Conservation (phyloP, 2,329 filamentous ascomycete species). For the Trichophaea hybrida region DNA sequence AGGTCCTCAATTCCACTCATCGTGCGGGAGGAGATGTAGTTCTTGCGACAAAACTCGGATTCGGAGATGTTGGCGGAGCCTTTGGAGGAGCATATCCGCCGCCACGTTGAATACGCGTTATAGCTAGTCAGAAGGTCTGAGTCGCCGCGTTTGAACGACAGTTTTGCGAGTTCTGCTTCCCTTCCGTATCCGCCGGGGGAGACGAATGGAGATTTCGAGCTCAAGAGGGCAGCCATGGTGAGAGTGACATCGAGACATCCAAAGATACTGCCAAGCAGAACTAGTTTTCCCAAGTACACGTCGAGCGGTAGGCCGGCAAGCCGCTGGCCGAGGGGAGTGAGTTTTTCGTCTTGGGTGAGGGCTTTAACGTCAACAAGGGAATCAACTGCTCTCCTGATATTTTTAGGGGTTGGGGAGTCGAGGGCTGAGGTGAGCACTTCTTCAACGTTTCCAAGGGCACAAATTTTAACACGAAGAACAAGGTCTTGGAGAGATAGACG, state of each 20-base stretch:
- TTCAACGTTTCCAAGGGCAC: constrained; percentile 86
- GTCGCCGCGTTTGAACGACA: constrained; percentile 68
- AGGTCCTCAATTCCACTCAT: constrained; percentile 87
- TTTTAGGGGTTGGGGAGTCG: constrained; percentile 79
- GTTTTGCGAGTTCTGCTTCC: constrained; percentile 65
- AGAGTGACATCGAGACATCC: constrained; percentile 82
- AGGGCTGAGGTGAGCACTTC: constrained; percentile 75
- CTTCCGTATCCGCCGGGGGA: constrained; percentile 70
- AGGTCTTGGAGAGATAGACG: constrained; percentile 86
- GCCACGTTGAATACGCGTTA: constrained; percentile 87
- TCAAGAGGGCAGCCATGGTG: constrained; percentile 82
- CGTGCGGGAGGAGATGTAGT: constrained; percentile 80
- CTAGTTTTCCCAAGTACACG: constrained; percentile 86
- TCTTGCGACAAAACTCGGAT: constrained; percentile 83
- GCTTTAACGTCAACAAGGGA: constrained; percentile 71
- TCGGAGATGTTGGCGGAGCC: constrained; percentile 47
- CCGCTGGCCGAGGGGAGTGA: constrained; percentile 75
- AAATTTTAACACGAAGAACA: constrained; percentile 92
- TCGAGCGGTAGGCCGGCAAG: constrained; percentile 81
- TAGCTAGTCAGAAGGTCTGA: constrained; percentile 88
- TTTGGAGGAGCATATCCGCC: constrained; percentile 58
- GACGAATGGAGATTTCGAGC: constrained; percentile 86
- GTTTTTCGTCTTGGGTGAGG: constrained; percentile 61
- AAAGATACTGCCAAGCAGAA: constrained; percentile 73
- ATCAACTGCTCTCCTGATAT: constrained; percentile 83